Evolutionary conservation across 768 basidiomycete species (phyloP), one percentile per base, ranked within the genome.

Genomic region (Mycena epipterygia): DNA sequence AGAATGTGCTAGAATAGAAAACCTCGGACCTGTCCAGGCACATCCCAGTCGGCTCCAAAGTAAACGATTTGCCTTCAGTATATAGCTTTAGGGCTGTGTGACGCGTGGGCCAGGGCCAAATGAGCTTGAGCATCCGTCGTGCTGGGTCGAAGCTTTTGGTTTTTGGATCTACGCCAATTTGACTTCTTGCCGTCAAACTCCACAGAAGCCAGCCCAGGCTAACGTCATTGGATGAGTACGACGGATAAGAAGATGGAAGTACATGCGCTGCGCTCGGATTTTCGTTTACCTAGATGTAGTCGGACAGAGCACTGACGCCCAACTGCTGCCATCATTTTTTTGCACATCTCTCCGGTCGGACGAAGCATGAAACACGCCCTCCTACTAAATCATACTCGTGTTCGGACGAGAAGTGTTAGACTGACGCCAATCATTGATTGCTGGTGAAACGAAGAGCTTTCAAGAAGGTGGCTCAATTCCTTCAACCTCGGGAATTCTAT

Each of bases 401-500:
- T 44, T 59, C 48, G 48, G 44, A 30, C n/a, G 29, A 46, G 59
- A 55, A 62, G 53, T 46, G 16, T 7, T 35, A 13, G 9, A 12
- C 29, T 9, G 29, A 44, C 42, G 62, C 56, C 49, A 52, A 64
- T 64, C 62, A 59, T 32, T 70, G 62, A 70, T 70, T 59, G 49
- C 55, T 49, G 35, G 61, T 41, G 53, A 21, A 12, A 30, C 9
- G 62, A 69, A 64, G 53, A 11, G 19, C 14, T 17, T 12, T 16
- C 6, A 13, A 30, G 61, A 62, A 48, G 59, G 29, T 17, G 11
- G 25, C n/a, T 25, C 21, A 58, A 39, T 33, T 55, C 56, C 56
- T 21, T 53, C 29, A 70, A 64, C 62, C 62, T 70, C 68, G 62
- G 60, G 48, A 64, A 59, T 59, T 64, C 44, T 11, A 35, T n/a